phyloP scores from a whole-genome alignment of 2,329 filamentous ascomycete species.

The Volutella citrinella region DNA sequence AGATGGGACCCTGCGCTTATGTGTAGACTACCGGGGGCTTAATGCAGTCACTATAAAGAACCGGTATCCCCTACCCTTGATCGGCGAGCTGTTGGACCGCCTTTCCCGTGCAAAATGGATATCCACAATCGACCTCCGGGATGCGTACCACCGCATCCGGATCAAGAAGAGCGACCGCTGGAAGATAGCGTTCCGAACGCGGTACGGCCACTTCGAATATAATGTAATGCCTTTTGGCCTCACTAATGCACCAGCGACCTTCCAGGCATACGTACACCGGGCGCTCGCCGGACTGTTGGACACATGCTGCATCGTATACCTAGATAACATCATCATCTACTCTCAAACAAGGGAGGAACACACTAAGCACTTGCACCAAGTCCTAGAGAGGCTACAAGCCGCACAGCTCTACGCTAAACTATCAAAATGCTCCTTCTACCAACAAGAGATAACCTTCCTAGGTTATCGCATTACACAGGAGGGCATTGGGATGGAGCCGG shows the following conservation, averaged over 20 bases:
- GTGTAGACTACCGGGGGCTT: slow-evolving; percentile 25
- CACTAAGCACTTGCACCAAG: too few relatives aligned
- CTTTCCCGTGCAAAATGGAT: slow-evolving; percentile 10
- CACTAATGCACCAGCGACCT: slow-evolving; percentile 15
- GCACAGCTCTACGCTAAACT: background rate
- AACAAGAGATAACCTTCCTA: too few relatives aligned
- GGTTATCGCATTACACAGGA: too few relatives aligned
- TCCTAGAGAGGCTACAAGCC: slow-evolving; percentile 12
- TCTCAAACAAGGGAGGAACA: too few relatives aligned
- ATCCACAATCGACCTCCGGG: slow-evolving; percentile 6
- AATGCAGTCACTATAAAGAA: slow-evolving; percentile 28
- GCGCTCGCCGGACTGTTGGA: background rate
- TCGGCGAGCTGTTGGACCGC: slow-evolving; percentile 21
- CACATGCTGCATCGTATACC: too few relatives aligned
- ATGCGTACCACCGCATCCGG: slow-evolving; percentile 25
- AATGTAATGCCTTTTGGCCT: slow-evolving; percentile 28
- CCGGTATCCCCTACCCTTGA: slow-evolving; percentile 17
- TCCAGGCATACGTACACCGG: slow-evolving; percentile 6
- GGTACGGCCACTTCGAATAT: slow-evolving; percentile 32
- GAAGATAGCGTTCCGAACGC: slow-evolving; percentile 32
- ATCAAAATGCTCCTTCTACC: too few relatives aligned
- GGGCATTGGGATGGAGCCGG: slow-evolving; percentile 2
- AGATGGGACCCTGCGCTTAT: slow-evolving; percentile 17
- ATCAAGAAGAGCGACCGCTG: slow-evolving; percentile 30
- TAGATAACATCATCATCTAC: too few relatives aligned